These are phyloP conservation scores for Nitzschia sp. DNA, from an alignment of 108 stramenopile genomes.

Conservation along the genomic window DNA sequence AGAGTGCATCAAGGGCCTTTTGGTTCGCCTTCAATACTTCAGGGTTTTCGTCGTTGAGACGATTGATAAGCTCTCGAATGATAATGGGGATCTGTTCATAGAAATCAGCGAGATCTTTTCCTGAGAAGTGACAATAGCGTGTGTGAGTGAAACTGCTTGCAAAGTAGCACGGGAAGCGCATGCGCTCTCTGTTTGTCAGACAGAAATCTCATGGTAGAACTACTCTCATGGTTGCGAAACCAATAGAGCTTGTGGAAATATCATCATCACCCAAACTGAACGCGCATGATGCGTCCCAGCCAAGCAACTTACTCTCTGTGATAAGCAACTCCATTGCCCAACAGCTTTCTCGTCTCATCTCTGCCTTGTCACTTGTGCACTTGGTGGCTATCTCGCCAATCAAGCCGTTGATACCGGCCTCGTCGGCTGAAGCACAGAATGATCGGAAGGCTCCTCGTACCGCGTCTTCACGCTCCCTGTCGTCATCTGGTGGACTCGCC, in stretches of 20 bases:
- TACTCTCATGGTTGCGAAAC: slow-evolving; percentile 37
- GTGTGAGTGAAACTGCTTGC: background rate
- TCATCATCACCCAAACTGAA: slow-evolving; percentile 42
- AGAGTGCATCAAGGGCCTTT: slow-evolving; percentile 73
- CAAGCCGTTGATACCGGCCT: slow-evolving; percentile 81
- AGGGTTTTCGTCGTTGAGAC: slow-evolving; percentile 87
- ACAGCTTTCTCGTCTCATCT: slow-evolving; percentile 74
- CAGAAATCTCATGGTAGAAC: slow-evolving; percentile 80
- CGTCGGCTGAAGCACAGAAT: slow-evolving; percentile 66
- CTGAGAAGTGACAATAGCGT: slow-evolving; percentile 32
- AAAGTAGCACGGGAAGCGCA: too few relatives aligned
- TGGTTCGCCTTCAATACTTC: slow-evolving; percentile 69
- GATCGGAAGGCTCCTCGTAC: slow-evolving; percentile 65
- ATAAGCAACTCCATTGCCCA: slow-evolving; percentile 76
- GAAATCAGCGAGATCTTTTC: slow-evolving; percentile 86
- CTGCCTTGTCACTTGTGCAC: slow-evolving; percentile 73
- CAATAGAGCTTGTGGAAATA: slow-evolving; percentile 19
- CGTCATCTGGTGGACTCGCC: slow-evolving; percentile 55
- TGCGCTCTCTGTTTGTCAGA: slow-evolving; percentile 38
- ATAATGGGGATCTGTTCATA: slow-evolving; percentile 85
- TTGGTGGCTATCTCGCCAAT: slow-evolving; percentile 77
- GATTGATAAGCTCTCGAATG: slow-evolving; percentile 87
- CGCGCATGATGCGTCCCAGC: background rate
- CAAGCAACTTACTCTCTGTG: slow-evolving; percentile 75
- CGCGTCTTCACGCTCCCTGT: slow-evolving; percentile 55